phyloP scores from a whole-genome alignment of 192 early-diverging fungal species.

The Backusella sp. region DNA sequence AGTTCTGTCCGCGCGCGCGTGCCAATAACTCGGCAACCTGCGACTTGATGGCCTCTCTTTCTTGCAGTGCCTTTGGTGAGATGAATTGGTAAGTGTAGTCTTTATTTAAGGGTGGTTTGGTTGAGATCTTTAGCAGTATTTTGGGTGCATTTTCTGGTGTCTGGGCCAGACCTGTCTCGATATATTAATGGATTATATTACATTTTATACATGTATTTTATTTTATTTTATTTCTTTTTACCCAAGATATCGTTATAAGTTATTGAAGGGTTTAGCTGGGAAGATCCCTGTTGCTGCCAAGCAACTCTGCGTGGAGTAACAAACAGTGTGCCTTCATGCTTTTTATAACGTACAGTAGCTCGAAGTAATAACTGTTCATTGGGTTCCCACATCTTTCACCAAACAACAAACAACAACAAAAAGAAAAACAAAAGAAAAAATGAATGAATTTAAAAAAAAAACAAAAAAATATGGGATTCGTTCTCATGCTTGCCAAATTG shows the following conservation, averaged over 20 bases:
- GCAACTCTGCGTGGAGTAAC: conserved; percentile 34
- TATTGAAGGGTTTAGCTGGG: conserved; percentile 30
- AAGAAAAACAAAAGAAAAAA: background rate
- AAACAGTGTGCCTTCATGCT: conserved; percentile 36
- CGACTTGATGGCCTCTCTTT: conserved; percentile 35
- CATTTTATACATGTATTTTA: background rate
- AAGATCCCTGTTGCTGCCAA: conserved; percentile 31
- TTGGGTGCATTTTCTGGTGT: conserved; percentile 27
- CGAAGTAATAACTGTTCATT: conserved; percentile 36
- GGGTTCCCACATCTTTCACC: conserved; percentile 32
- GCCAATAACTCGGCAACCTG: conserved; percentile 30
- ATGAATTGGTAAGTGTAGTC: conserved; percentile 33
- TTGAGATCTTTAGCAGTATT: conserved; percentile 26
- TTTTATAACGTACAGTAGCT: conserved; percentile 29
- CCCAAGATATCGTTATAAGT: conserved; percentile 30
- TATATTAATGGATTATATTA: background rate
- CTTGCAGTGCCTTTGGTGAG: conserved; percentile 18
- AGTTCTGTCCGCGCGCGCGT: conserved; percentile 12
- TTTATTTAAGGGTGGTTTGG: conserved; percentile 26
- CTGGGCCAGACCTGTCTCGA: conserved; percentile 15
- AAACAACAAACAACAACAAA: background rate
- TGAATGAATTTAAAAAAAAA: background rate
- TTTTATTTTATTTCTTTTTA: background rate
- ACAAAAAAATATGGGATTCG: background rate
- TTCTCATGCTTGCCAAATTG: background rate